Percentiles rank a stretch among this genome's conserved stretches.
phyloP scores from a whole-genome alignment of 2,329 filamentous ascomycete genomes.

The Trichoderma sp. region DNA sequence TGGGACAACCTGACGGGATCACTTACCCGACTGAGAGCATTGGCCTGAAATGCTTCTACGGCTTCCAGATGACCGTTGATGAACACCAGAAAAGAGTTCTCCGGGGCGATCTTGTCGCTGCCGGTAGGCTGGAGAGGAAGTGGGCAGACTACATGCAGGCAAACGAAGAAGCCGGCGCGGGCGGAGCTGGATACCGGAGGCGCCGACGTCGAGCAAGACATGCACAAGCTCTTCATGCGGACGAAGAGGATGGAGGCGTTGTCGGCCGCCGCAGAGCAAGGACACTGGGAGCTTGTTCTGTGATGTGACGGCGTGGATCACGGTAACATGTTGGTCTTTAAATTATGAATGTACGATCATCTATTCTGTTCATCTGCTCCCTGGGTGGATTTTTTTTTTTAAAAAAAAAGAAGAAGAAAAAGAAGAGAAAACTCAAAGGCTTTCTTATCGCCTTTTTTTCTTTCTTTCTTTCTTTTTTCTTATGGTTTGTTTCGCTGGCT shows the following conservation, averaged over 20 bases:
- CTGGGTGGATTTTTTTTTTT: not conserved
- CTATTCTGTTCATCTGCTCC: not conserved
- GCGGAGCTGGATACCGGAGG: conserved; percentile 63
- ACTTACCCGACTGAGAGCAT: conserved; percentile 77
- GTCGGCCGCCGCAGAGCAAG: conserved; percentile 59
- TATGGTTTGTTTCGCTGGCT: not conserved
- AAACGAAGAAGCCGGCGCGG: conserved; percentile 74
- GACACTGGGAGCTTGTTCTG: conserved; percentile 57
- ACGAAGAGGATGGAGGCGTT: conserved; percentile 70
- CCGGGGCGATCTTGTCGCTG: conserved; percentile 69
- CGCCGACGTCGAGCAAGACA: conserved; percentile 75
- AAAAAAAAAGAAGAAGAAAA: not conserved
- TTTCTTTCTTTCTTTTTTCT: not conserved
- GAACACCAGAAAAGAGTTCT: conserved; percentile 87
- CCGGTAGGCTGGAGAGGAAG: conserved; percentile 77
- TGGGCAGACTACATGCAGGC: conserved; percentile 96
- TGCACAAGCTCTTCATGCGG: conserved; percentile 73
- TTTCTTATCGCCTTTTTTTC: not conserved
- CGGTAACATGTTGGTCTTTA: not conserved
- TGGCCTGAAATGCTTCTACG: conserved; percentile 87
- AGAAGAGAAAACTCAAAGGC: not conserved
- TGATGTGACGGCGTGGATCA: conserved; percentile 55
- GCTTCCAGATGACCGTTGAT: conserved; percentile 91
- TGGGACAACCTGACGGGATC: conserved; percentile 36
- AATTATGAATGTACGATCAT: not conserved